phyloP scores from a whole-genome alignment of 1,284 basidiomycete genomes.

The Pyrrhoderma lamaoense region DNA sequence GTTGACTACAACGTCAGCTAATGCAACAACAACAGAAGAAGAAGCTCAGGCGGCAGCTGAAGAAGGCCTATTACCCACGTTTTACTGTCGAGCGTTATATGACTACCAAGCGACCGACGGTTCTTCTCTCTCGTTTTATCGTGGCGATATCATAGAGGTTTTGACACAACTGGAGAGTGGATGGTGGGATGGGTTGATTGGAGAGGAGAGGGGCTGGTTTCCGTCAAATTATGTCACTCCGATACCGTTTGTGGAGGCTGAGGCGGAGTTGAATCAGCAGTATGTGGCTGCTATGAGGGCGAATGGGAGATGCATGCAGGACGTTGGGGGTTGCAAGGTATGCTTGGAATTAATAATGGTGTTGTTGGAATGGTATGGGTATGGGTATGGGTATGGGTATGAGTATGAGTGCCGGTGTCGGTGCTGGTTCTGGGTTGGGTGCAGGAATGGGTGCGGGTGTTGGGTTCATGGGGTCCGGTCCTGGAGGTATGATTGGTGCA shows the following conservation, averaged over 20 bases:
- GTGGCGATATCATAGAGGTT: constrained; percentile 91
- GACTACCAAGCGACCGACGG: constrained; percentile 86
- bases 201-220: constrained; percentile 92
- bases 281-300: constrained; percentile 26
- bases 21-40: constrained; percentile 12
- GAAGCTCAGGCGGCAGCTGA: constrained; percentile 29
- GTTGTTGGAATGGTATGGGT: too few relatives aligned
- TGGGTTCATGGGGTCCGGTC: too few relatives aligned
- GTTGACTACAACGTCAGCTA: too few relatives aligned
- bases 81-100: constrained; percentile 90
- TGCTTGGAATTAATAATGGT: too few relatives aligned
- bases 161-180: constrained; percentile 86
- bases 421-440: too few relatives aligned
- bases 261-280: constrained; percentile 49
- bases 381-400: too few relatives aligned
- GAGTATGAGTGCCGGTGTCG: too few relatives aligned
- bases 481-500: constrained; percentile 38
- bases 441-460: too few relatives aligned
- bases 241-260: constrained; percentile 76
- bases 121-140: constrained; percentile 82
- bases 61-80: constrained; percentile 54
- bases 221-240: constrained; percentile 90
- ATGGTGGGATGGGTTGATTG: constrained; percentile 97
- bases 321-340: background rate
- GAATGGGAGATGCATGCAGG: background rate